Conservation (phyloP, 192 early-diverging fungal species). For the Nowakowskiella sp. region DNA sequence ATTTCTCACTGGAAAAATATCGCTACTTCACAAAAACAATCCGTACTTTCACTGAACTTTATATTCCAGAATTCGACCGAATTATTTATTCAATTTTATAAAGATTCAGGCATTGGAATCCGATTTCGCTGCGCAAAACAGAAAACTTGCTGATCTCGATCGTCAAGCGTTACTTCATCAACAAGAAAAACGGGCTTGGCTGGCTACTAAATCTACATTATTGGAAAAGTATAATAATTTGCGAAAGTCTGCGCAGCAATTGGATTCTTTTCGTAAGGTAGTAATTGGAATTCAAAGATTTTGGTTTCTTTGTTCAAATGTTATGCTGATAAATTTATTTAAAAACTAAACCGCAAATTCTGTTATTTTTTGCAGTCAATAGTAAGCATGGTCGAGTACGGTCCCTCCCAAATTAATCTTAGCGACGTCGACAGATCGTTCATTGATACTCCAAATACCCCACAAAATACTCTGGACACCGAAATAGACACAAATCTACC, state of each 20-base stretch:
- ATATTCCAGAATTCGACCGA: background rate
- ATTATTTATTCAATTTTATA: background rate
- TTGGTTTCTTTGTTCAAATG: too few relatives aligned
- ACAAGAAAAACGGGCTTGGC: slow-evolving; percentile 20
- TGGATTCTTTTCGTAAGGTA: slow-evolving; percentile 38
- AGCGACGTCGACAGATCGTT: slow-evolving; percentile 22
- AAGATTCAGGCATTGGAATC: slow-evolving; percentile 23
- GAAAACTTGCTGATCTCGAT: slow-evolving; percentile 18
- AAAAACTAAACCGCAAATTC: background rate
- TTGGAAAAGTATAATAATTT: slow-evolving; percentile 25
- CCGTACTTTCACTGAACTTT: background rate
- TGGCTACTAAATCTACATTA: slow-evolving; percentile 12
- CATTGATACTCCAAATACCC: background rate
- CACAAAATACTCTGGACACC: too few relatives aligned
- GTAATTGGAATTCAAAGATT: too few relatives aligned
- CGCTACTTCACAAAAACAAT: background rate
- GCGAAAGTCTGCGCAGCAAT: slow-evolving; percentile 27
- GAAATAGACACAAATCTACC: too few relatives aligned
- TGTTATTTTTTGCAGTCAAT: slow-evolving; percentile 22
- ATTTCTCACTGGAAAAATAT: background rate
- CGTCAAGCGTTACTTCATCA: slow-evolving; percentile 7
- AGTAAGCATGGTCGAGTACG: slow-evolving; percentile 32
- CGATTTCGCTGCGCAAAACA: slow-evolving; percentile 8
- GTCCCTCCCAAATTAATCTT: slow-evolving; percentile 10
- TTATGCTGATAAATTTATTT: background rate